These are phyloP conservation scores for Daedaleopsis sinensis DNA, from an alignment of 768 basidiomycete genomes.

Conservation along the genomic window DNA sequence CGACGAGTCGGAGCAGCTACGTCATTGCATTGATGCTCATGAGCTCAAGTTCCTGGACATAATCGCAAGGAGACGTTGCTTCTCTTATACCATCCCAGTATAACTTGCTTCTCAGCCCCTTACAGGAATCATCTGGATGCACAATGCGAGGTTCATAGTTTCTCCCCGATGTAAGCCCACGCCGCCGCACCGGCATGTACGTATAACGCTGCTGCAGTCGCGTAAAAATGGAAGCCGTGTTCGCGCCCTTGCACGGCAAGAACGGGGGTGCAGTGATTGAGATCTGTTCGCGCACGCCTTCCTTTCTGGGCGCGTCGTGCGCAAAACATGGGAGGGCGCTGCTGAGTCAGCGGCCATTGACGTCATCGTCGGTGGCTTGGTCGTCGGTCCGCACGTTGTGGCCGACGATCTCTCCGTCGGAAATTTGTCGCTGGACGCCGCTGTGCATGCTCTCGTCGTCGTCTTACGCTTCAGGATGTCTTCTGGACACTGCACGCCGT, in stretches of 20 bases:
- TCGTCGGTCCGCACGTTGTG: constrained; percentile 7
- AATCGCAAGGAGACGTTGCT: too few species aligned
- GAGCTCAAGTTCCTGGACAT: too few species aligned
- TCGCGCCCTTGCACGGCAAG: constrained; percentile 4
- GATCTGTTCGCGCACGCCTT: constrained; percentile 14
- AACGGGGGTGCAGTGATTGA: constrained; percentile 21
- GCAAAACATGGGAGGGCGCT: not conserved
- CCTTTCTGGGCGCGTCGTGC: constrained; percentile 12
- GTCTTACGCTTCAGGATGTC: not conserved
- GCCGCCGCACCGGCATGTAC: not conserved
- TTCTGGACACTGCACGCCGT: too few species aligned
- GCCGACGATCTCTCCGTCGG: constrained; percentile 6
- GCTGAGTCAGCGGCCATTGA: constrained; percentile 7
- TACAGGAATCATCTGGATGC: too few species aligned
- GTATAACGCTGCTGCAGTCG: not conserved
- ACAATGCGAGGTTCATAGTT: too few species aligned
- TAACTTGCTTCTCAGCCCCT: too few species aligned
- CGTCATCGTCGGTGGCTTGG: constrained; percentile 12
- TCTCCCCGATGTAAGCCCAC: not conserved
- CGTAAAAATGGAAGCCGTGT: not conserved
- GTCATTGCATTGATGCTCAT: too few species aligned
- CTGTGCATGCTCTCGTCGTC: not conserved
- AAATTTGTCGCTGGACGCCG: constrained; percentile 8
- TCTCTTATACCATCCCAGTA: too few species aligned
- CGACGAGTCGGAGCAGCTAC: too few species aligned